These are phyloP conservation scores for Crithidia thermophila DNA, from an alignment of 208 protist species.

Conservation along the genomic window DNA sequence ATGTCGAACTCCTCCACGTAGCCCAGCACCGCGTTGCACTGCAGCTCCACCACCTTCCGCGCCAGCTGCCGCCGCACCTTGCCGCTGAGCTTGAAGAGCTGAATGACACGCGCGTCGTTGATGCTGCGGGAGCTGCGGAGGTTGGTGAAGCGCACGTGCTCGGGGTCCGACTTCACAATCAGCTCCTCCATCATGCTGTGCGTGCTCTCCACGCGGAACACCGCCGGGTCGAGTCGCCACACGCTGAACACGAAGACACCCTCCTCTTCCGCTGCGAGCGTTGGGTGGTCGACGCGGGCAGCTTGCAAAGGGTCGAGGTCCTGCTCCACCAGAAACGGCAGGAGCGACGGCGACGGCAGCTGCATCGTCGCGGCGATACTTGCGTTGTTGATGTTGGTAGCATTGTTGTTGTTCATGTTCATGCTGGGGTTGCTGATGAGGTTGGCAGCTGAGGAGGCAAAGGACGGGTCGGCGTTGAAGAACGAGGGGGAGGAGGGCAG, in stretches of 20 bases:
- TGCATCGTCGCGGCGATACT: not conserved
- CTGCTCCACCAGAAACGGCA: constrained; percentile 32
- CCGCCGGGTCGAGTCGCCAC: constrained; percentile 82
- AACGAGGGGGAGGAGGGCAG: not conserved
- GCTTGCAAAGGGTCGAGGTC: constrained; percentile 60
- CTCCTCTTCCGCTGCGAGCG: constrained; percentile 81
- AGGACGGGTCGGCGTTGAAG: constrained; percentile 3
- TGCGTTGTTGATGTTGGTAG: not conserved
- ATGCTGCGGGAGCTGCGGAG: constrained; percentile 78
- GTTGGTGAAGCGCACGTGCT: constrained; percentile 88
- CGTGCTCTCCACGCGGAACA: constrained; percentile 85
- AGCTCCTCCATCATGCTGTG: constrained; percentile 91
- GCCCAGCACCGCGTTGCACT: constrained; percentile 91
- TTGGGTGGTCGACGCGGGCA: constrained; percentile 70
- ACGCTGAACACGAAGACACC: constrained; percentile 86
- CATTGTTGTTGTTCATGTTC: not conserved
- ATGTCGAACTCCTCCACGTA: constrained; percentile 92
- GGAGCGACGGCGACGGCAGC: constrained; percentile 16
- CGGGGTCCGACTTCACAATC: constrained; percentile 90
- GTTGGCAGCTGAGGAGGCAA: not conserved
- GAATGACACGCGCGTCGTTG: constrained; percentile 83
- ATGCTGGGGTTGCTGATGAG: not conserved
- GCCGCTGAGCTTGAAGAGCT: constrained; percentile 91
- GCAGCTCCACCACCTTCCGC: constrained; percentile 88
- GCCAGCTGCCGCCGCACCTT: constrained; percentile 90